phyloP scores from a whole-genome alignment of 805 yeast species.

The Blastobotrys americana region DNA sequence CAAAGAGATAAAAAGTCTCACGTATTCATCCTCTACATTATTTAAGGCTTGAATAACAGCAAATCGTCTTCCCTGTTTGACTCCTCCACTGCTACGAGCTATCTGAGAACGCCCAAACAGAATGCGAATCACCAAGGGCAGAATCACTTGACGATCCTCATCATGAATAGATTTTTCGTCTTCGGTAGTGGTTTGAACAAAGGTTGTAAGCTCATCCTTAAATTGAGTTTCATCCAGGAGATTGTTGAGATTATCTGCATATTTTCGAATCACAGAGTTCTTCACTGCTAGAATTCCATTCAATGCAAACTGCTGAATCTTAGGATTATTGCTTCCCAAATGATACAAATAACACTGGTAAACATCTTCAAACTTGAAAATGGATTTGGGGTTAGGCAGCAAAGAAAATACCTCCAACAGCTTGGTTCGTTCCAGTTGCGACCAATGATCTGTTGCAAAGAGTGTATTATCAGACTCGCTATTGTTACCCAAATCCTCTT shows the following conservation, averaged over 20 bases:
- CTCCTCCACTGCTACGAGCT: conserved; percentile 50
- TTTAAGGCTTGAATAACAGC: conserved; percentile 32
- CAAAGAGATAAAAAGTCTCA: conserved; percentile 53
- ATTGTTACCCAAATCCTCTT: conserved; percentile 23
- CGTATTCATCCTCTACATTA: conserved; percentile 34
- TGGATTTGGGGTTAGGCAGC: conserved; percentile 56
- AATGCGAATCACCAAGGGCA: conserved; percentile 70
- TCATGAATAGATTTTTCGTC: conserved; percentile 45
- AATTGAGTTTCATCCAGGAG: conserved; percentile 76
- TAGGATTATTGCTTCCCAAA: conserved; percentile 53
- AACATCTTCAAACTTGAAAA: conserved; percentile 47
- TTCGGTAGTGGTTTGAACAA: conserved; percentile 48
- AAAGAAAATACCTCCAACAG: conserved; percentile 55
- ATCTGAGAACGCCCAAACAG: conserved; percentile 82
- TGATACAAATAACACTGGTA: conserved; percentile 45
- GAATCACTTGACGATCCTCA: conserved; percentile 49
- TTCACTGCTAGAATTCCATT: conserved; percentile 61
- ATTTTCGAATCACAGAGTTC: conserved; percentile 51
- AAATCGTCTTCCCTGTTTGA: conserved; percentile 60
- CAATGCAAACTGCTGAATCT: conserved; percentile 66
- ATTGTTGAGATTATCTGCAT: conserved; percentile 63
- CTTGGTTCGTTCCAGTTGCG: conserved; percentile 26
- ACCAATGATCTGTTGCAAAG: conserved; percentile 13
- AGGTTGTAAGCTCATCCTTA: conserved; percentile 71
- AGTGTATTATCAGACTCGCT: conserved; percentile 16